Evolutionary conservation across 2,329 filamentous ascomycete genomes (phyloP).

Genomic region (Penicillium sp.): DNA sequence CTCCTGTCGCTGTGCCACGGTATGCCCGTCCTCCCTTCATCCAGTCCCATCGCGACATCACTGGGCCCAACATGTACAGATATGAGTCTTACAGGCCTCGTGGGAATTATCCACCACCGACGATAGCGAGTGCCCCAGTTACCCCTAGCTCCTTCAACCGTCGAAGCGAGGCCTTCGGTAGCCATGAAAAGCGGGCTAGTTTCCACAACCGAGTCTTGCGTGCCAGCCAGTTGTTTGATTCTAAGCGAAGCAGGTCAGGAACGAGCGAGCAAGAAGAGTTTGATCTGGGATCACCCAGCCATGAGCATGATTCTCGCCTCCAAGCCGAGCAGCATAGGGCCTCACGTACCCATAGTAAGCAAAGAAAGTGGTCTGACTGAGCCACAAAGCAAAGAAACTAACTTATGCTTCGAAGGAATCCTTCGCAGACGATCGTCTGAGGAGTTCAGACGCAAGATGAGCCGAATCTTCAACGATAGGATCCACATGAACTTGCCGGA

Average conservation of each 20-base stretch:
- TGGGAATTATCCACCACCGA: constrained; percentile 5
- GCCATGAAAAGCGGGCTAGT: constrained; percentile 15
- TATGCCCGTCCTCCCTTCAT: background rate
- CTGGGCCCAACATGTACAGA: constrained; percentile 6
- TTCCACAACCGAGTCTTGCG: constrained; percentile 15
- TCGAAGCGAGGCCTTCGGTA: constrained; percentile 1
- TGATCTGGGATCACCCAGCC: background rate
- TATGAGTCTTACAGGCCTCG: constrained; percentile 5
- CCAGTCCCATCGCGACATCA: constrained; percentile 3
- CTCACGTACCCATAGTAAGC: constrained; percentile 20
- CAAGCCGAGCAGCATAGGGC: constrained; percentile 8
- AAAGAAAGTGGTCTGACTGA: background rate
- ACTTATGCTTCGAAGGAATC: background rate
- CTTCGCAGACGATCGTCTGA: constrained; percentile 32
- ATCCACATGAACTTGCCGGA: constrained; percentile 21
- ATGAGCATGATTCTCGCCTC: background rate
- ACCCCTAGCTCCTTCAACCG: constrained; percentile 7
- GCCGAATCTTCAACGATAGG: constrained; percentile 34
- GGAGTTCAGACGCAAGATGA: constrained; percentile 34
- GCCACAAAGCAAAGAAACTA: background rate
- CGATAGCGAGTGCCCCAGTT: background rate
- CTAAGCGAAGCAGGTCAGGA: background rate
- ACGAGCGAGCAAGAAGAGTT: background rate
- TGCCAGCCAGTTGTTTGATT: constrained; percentile 6
- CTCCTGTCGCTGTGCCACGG: background rate